These are phyloP conservation scores for Lophiostoma macrostomum DNA, from an alignment of 495 filamentous ascomycete species.

Conservation along the genomic window DNA sequence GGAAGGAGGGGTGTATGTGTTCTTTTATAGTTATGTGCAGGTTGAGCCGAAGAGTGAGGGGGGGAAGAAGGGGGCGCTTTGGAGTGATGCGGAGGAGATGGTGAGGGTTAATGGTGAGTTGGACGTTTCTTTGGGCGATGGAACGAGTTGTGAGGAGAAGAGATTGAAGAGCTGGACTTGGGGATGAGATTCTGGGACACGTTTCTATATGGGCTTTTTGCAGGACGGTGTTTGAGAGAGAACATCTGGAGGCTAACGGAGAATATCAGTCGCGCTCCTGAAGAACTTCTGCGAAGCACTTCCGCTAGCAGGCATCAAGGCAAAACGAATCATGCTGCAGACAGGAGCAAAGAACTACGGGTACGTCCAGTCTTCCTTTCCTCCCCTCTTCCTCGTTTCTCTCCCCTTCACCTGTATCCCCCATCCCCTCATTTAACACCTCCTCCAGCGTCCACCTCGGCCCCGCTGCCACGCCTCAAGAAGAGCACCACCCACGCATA, in stretches of 20 bases:
- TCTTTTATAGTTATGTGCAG: slow-evolving; percentile 57
- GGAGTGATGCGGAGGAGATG: slow-evolving; percentile 48
- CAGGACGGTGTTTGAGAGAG: no score
- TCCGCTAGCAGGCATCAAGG: slow-evolving; percentile 42
- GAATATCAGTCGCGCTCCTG: slow-evolving; percentile 40
- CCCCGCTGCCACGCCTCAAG: slow-evolving; percentile 43
- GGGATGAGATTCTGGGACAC: no score
- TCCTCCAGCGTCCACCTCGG: slow-evolving; percentile 48
- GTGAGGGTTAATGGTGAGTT: slow-evolving; percentile 42
- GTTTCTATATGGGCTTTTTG: no score
- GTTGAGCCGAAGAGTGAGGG: slow-evolving; percentile 40
- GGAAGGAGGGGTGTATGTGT: slow-evolving; percentile 49
- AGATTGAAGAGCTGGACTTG: no score
- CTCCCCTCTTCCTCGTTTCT: not conserved
- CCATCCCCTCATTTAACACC: no score
- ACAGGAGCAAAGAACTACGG: slow-evolving; percentile 53
- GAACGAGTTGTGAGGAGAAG: no score
- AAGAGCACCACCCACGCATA: slow-evolving; percentile 48
- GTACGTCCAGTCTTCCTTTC: no score
- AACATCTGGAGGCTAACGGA: no score
- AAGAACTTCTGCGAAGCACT: slow-evolving; percentile 50
- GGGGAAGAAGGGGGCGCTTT: slow-evolving; percentile 41
- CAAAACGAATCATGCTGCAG: slow-evolving; percentile 52
- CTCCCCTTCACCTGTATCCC: slow-evolving; percentile 1
- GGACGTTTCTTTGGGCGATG: not conserved